phyloP scores from a whole-genome alignment of 169 alveolate species.

The Neospora caninum region DNA sequence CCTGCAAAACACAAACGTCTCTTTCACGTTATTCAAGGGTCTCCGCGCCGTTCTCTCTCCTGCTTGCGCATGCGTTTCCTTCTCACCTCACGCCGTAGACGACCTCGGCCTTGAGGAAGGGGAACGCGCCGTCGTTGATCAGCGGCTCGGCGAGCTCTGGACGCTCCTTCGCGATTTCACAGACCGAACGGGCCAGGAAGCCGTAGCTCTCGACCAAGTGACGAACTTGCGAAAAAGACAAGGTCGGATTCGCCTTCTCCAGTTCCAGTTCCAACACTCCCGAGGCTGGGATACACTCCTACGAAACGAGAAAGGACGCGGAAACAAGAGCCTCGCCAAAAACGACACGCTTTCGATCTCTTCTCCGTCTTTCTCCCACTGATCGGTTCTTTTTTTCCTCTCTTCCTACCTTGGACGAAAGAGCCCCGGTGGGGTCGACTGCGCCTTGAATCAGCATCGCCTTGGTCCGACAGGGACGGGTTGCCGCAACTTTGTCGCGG shows the following conservation, averaged over 20 bases:
- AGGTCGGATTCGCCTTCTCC: background rate
- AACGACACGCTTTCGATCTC: background rate
- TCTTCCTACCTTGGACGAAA: background rate
- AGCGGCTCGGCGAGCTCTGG: conserved; percentile 71
- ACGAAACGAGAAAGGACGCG: background rate
- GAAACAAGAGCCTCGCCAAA: background rate
- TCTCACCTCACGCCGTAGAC: conserved; percentile 69
- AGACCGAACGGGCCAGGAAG: conserved; percentile 78
- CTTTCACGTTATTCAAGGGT: background rate
- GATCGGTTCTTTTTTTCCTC: background rate
- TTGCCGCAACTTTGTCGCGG: conserved; percentile 18
- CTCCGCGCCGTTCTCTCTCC: background rate
- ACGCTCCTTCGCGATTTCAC: conserved; percentile 73
- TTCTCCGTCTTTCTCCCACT: background rate
- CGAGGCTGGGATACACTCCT: conserved; percentile 18
- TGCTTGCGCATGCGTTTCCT: background rate
- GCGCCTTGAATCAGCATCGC: conserved; percentile 14
- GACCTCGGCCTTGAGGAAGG: conserved; percentile 78
- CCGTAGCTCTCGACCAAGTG: conserved; percentile 82
- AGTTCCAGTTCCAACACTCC: conserved; percentile 24
- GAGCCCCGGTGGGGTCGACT: conserved; percentile 18
- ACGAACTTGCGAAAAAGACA: conserved; percentile 72
- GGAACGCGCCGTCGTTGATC: conserved; percentile 73
- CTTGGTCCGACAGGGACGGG: conserved; percentile 26
- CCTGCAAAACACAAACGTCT: background rate